Evolutionary conservation across 805 yeast species (phyloP), one percentile per base, ranked within the genome.

Genomic region (Ogataea degrootiae): DNA sequence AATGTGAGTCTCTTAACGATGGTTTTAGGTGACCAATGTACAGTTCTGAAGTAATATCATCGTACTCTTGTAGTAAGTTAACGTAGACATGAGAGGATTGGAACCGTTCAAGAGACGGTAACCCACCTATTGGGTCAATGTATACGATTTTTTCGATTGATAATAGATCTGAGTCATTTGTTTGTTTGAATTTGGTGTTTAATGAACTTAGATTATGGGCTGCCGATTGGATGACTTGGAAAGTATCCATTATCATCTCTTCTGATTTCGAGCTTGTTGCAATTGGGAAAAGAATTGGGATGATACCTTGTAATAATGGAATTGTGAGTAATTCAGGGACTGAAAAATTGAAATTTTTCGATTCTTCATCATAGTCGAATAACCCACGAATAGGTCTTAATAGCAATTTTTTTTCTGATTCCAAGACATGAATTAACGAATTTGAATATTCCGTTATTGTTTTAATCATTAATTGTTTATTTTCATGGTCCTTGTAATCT

Each of bases 81-180:
- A 92, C 82, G 50, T 85, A 85, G 1, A 94, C 95, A 65, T 94
- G 99, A 16, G 96, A 78, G 4, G 90, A 81, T 47, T 82, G 80
- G 48, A 81, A 77, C 49, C 98, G 74, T 60, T 89, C 96, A 22
- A 82, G 70, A 0, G 95, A 85, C 0, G 98, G 98, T 6, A 89
- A 84, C 0, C 99, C 99, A 1, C 99, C 99, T 17, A 76, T 62
- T 1, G 82, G 79, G 57, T 90, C 97, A 31, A 94, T 70, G 52
- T 83, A 81, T 7, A 92, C 78, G 29, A 92, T 67, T 55, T 94
- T 94, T 53, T 94, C 99, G 39, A 94, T 76, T 0, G 83, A 71
- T n/a, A 73, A 62, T 26, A 73, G 53, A 42, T 68, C 68, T 4
- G 39, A 61, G 50, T 44, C 63, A 17, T 49, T 46, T 16, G 48